Percentiles rank a stretch among this genome's conserved stretches.
Evolutionary conservation across 2,329 filamentous ascomycete species (phyloP).

Genomic region (Phialophora verrucosa): DNA sequence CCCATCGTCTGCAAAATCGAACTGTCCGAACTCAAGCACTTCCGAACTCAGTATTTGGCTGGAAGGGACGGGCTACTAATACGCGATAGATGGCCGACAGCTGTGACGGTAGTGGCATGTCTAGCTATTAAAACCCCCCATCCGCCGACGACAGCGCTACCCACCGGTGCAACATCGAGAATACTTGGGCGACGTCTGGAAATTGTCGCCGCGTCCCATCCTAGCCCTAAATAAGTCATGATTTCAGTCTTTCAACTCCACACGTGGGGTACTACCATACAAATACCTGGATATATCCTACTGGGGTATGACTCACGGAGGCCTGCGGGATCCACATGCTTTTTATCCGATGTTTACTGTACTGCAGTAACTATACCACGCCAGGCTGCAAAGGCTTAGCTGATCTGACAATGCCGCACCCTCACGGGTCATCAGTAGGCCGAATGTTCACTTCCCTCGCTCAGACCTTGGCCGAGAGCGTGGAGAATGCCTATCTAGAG

Average conservation of each 20-base stretch:
- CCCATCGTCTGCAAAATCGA: conserved; percentile 9
- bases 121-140: neutral
- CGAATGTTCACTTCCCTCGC: too few relatives aligned
- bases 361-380: neutral
- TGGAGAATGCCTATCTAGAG: too few relatives aligned
- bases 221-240: neutral
- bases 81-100: neutral
- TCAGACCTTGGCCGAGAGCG: too few relatives aligned
- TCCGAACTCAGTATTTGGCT: neutral
- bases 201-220: neutral
- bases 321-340: too few relatives aligned
- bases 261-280: too few relatives aligned
- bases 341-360: too few relatives aligned
- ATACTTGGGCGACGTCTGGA: neutral
- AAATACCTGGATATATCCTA: too few relatives aligned
- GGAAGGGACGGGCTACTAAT: neutral
- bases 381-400: too few relatives aligned
- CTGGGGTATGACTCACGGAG: too few relatives aligned
- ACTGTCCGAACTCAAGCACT: neutral
- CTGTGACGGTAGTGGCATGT: neutral
- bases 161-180: too few relatives aligned
- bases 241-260: neutral
- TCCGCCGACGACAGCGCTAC: neutral
- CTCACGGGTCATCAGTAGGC: too few relatives aligned
- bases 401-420: too few relatives aligned